Evolutionary conservation across 257 asterid genomes (phyloP), one percentile per base, ranked within the genome.

Genomic region (Asclepias syriaca): DNA sequence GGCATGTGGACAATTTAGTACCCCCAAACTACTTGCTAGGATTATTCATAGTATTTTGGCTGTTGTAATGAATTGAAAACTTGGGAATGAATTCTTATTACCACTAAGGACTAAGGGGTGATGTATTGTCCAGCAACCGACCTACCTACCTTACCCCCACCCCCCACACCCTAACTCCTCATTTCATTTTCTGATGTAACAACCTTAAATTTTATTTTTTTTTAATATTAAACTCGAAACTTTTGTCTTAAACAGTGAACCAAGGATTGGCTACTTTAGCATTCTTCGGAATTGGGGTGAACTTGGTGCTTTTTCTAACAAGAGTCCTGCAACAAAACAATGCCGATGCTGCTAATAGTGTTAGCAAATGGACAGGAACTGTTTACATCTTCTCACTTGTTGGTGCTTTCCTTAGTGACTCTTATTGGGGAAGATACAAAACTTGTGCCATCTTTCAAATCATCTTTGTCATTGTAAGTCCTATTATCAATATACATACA

Each of bases 301-400:
- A 93, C 86, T 78, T 94, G 72, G 99, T 94, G 69, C 74, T 94
- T 72, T 95, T 95, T 84, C 87, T 92, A 6, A 95, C 99, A 1
- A 83, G 97, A 56, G 98, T 92, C 51, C 73, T 95, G 72, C 89
- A 87, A 63, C 88, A 92, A 72, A 81, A 85, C 87, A 93, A 91
- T 53, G 98, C 97, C 6, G 92, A 86, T 16, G 98, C 97, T 3
- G 98, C 98, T 8, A 93, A 93, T 75, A 88, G 84, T 39, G 98
- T 93, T 4, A 93, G 98, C 92, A 88, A 87, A 82, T 93, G 97
- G 98, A 93, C 98, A 1, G 98, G 98, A 37, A 93, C 98, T 3
- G 97, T 93, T 56, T 93, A 93, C 74, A 89, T 93, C 45, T 93
- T 89, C 96, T 93, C 98, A 18, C 96, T 93, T 3, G 91, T 93